Evolutionary conservation across 768 basidiomycete species (phyloP).

Genomic region (Cystobasidium ongulense): DNA sequence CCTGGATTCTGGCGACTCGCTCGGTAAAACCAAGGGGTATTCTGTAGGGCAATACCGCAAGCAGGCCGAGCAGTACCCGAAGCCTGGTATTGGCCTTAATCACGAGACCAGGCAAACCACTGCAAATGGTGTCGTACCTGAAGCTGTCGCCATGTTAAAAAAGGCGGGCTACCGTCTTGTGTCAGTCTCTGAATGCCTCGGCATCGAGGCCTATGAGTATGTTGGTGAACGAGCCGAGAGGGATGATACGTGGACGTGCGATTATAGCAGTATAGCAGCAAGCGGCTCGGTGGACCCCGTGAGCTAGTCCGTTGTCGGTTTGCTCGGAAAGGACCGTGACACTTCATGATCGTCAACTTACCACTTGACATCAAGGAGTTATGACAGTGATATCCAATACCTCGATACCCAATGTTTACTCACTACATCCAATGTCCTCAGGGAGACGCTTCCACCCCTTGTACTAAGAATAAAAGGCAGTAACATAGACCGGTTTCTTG

Average conservation of each 20-base stretch:
- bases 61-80: conserved; percentile 25
- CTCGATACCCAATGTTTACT: too few species aligned
- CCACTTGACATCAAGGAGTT: too few species aligned
- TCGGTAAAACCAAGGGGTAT: conserved; percentile 24
- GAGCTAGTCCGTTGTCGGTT: too few species aligned
- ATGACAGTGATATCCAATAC: too few species aligned
- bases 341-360: too few species aligned
- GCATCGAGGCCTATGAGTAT: conserved; percentile 33
- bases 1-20: conserved; percentile 37
- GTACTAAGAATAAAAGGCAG: too few species aligned
- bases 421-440: too few species aligned
- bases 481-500: too few species aligned
- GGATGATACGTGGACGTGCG: conserved; percentile 32
- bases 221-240: conserved; percentile 26
- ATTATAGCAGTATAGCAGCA: too few species aligned
- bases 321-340: too few species aligned
- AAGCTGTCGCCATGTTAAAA: conserved; percentile 28
- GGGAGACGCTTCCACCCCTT: too few species aligned
- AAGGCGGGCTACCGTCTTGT: conserved; percentile 38
- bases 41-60: conserved; percentile 33
- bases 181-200: conserved; percentile 37
- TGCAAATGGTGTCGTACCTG: conserved; percentile 31
- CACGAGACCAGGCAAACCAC: conserved; percentile 36
- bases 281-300: too few species aligned
- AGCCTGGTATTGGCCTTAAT: conserved; percentile 37